These are phyloP conservation scores for Xylaria sp. DNA, from an alignment of 495 filamentous ascomycete genomes.

Conservation along the genomic window DNA sequence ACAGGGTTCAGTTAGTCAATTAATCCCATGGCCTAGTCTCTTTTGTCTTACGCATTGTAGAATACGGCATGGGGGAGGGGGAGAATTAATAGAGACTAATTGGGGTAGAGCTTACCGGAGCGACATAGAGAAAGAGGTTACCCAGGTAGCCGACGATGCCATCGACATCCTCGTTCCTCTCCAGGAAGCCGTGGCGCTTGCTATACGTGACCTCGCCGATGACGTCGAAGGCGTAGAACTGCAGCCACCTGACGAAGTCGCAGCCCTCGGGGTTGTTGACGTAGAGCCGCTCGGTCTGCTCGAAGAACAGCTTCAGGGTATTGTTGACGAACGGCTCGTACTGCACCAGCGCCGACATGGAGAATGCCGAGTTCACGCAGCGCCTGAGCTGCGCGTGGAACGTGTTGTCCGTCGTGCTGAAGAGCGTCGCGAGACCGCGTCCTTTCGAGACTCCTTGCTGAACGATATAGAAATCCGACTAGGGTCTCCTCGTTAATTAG, in stretches of 20 bases:
- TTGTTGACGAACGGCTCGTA: constrained; percentile 78
- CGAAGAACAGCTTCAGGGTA: constrained; percentile 67
- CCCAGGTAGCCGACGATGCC: constrained; percentile 64
- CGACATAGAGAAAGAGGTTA: constrained; percentile 63
- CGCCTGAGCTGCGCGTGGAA: constrained; percentile 76
- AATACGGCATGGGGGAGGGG: background rate
- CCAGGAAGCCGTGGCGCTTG: constrained; percentile 68
- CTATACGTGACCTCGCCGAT: constrained; percentile 72
- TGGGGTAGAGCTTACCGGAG: constrained; percentile 55
- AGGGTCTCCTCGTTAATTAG: constrained; percentile 33
- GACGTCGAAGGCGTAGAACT: constrained; percentile 83
- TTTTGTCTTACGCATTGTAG: background rate
- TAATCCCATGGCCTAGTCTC: background rate
- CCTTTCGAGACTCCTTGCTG: constrained; percentile 71
- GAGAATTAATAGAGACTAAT: background rate
- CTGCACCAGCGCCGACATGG: constrained; percentile 72
- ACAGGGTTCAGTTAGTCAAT: constrained; percentile 46
- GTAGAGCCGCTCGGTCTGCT: constrained; percentile 68
- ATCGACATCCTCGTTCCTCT: constrained; percentile 68
- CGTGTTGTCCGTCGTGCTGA: constrained; percentile 75
- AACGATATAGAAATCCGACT: constrained; percentile 77
- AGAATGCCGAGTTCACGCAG: constrained; percentile 75
- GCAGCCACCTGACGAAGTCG: constrained; percentile 75
- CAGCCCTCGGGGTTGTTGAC: constrained; percentile 58
- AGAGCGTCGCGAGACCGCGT: constrained; percentile 71